phyloP scores from a whole-genome alignment of 73 alveolate genomes.

The Durusdinium trenchii region DNA sequence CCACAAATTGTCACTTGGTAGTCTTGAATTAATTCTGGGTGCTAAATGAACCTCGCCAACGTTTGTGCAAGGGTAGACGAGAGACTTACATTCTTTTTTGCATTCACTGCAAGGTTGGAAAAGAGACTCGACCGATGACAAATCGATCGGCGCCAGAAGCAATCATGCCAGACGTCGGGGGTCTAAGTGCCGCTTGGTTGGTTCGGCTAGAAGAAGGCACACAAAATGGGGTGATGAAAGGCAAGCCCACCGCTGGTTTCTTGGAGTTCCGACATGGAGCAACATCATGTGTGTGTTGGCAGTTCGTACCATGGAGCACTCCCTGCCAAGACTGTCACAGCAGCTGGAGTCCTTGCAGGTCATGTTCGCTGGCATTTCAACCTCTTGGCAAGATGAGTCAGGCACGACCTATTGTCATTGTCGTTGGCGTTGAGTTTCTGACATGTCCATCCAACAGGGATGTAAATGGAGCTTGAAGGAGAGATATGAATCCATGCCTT shows the following conservation, averaged over 20 bases:
- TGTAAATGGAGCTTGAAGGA: no score
- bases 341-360: background rate
- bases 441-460: background rate
- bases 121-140: no score
- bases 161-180: no score
- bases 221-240: background rate
- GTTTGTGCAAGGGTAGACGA: no score
- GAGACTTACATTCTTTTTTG: no score
- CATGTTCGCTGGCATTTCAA: background rate
- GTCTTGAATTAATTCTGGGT: no score
- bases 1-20: no score
- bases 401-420: background rate
- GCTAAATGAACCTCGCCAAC: no score
- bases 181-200: no score
- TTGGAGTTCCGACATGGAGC: background rate
- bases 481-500: background rate
- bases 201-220: no score
- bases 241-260: background rate
- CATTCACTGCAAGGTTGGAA: no score
- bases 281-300: background rate
- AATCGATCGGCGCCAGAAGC: no score
- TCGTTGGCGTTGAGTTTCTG: background rate
- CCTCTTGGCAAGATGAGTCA: constrained; percentile 47
- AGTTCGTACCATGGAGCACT: background rate
- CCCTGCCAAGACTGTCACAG: background rate